Conservation (phyloP, 768 basidiomycete genomes). For the Agaricus subrufescens region DNA sequence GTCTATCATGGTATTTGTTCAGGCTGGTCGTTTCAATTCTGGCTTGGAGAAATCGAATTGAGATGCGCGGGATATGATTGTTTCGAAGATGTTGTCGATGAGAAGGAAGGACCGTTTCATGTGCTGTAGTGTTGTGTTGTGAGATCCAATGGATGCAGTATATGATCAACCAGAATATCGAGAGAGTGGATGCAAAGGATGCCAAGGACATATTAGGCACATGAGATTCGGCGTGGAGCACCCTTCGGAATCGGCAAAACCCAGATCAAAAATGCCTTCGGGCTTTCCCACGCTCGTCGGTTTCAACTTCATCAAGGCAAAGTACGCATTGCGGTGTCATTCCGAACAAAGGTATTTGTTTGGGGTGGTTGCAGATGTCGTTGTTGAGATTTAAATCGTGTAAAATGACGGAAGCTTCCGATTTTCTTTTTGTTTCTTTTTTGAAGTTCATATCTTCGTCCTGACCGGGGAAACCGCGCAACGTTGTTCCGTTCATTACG, state of each 20-base stretch:
- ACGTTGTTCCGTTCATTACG: too few relatives aligned
- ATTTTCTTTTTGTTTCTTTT: too few relatives aligned
- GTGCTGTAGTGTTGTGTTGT: neutral
- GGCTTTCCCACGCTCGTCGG: neutral
- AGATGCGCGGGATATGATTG: neutral
- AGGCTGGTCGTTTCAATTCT: constrained; percentile 3
- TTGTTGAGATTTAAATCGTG: too few relatives aligned
- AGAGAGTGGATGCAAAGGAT: neutral
- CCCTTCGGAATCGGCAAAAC: too few relatives aligned
- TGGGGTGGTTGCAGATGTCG: too few relatives aligned
- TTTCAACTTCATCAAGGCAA: too few relatives aligned
- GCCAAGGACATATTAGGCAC: constrained; percentile 1
- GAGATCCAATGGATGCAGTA: neutral
- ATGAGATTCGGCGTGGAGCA: neutral
- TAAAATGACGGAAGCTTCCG: too few relatives aligned
- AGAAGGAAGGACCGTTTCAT: neutral
- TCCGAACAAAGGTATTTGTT: too few relatives aligned
- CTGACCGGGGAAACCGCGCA: too few relatives aligned
- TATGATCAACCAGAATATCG: constrained; percentile 4
- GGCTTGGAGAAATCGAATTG: constrained; percentile 1
- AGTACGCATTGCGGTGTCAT: too few relatives aligned
- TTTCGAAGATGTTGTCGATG: neutral
- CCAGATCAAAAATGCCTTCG: neutral
- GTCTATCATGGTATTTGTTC: neutral
- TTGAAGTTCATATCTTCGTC: too few relatives aligned